Base-by-base conservation (phyloP, 2,329 filamentous ascomycete genomes). In the Neofusicoccum laricinum region DNA sequence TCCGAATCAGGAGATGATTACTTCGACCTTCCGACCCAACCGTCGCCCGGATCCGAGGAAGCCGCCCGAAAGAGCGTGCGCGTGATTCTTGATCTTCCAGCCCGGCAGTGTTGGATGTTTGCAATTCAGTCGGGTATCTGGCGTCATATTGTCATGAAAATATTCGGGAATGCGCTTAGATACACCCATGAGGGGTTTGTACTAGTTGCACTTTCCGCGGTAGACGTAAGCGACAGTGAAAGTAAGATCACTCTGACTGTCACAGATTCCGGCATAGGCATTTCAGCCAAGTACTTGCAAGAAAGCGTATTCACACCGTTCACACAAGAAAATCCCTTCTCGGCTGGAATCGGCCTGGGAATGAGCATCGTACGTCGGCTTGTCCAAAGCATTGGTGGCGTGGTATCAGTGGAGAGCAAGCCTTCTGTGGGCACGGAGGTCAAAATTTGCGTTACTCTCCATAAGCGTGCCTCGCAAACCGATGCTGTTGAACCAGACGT, bases 161-260 rank as follows among this genome's bases (percentile, higher is more conserved):
- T 88, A 0, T 84, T 88, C 49, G 84, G 84, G 8, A 88, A 88
- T 68, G 81, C 86, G 0, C 77, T 88, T 69, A 89, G 88, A 70
- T 89, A 87, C 65, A 88, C 85, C 0, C 4, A 21, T 12, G 4
- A 11, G 1, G 59, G 59, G 14, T 51, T 62, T 17, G 14, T 62
- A 12, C 32, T n/a, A 10, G 30, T 50, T n/a, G 30, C 59, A 10
- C 36, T 62, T 3, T 19, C 14, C 5, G 38, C 45, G 0, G n/a
- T 14, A 19, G 59, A 62, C 10, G 12, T 41, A 0, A n/a, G 19
- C 7, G 43, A 40, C 1, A 14, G 7, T 0, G 8, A 40, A 10
- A 34, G 30, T 11, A 19, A 21, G 15, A 14, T 50, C 66, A 70
- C 2, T 68, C 76, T 73, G 17, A 74, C 71, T 1, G 71, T 78